Evolutionary conservation across 73 alveolate genomes (phyloP), one percentile per base, ranked within the genome.

Genomic region (Breviolum minutum): DNA sequence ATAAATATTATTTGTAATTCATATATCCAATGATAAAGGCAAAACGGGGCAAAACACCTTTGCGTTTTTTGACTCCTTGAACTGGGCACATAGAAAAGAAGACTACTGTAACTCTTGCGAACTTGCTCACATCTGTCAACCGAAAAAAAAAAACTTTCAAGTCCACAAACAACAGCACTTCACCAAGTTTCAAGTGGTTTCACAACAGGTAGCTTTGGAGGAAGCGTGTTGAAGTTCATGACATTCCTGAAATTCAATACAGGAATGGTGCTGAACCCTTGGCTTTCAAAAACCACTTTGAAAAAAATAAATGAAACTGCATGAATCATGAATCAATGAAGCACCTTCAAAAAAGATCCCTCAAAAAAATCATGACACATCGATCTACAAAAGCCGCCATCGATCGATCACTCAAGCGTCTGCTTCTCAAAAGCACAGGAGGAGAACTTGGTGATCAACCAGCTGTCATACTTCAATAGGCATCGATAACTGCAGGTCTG

Each of bases 401-500:
- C 70, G 70, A 32, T 17, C 7, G 5, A 16, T n/a, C 63, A 12
- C 88, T 40, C 77, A n/a, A 91, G 97, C 26, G 10, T 13, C 98
- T 92, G 98, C 80, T 60, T 74, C 90, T 92, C 74, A 40, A 92
- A 81, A 16, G 98, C 98, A 60, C 98, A 92, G 19, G 76, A 66
- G 27, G 91, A 74, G 91, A 92, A 92, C 64, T 32, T 73, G 40
- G 91, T 64, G 70, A 92, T 73, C 98, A 74, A n/a, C 94, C 94
- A 86, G 94, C 94, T 86, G 63, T 86, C 94, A 19, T 86, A n/a
- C 98, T 92, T 92, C 98, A 92, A 69, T 9, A 92, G 91, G 81
- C 98, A 92, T 8, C 80, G 77, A 48, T 92, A 92, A 68, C 90
- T 68, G 68, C 98, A 92, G 40, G 98, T 92, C 91, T 92, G 98